A percentile compares a stretch with the other conserved stretches of the same genome.
Conservation (phyloP, 495 filamentous ascomycete genomes). For the Acidiella bohemica region DNA sequence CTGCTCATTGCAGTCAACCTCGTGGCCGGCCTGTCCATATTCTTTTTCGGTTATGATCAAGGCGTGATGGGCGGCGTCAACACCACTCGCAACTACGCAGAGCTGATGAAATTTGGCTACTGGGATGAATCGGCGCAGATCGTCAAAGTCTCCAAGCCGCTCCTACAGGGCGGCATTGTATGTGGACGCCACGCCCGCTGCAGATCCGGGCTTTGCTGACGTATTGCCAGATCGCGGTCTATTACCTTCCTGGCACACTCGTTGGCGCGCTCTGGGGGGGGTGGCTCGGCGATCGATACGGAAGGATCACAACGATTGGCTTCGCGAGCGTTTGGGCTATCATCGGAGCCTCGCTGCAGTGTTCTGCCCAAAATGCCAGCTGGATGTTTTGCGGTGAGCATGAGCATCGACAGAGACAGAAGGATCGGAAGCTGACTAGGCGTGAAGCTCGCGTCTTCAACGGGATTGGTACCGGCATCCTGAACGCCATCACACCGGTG, state of each 20-base stretch:
- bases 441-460: slow-evolving; percentile 46
- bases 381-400: slow-evolving; percentile 42
- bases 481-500: slow-evolving; percentile 59
- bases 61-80: slow-evolving; percentile 61
- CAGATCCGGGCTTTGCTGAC: not conserved
- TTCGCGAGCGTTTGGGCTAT: slow-evolving; percentile 24
- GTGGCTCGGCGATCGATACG: slow-evolving; percentile 50
- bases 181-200: not conserved
- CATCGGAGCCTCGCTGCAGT: slow-evolving; percentile 53
- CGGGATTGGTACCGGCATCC: slow-evolving; percentile 58
- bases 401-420: not conserved
- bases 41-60: slow-evolving; percentile 37
- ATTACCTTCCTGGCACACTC: slow-evolving; percentile 57
- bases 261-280: slow-evolving; percentile 51
- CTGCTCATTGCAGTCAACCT: slow-evolving; percentile 54
- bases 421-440: not conserved
- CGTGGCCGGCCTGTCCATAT: slow-evolving; percentile 46
- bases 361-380: slow-evolving; percentile 52
- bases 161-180: slow-evolving; percentile 58
- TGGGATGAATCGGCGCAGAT: slow-evolving; percentile 35
- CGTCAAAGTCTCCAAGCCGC: slow-evolving; percentile 41
- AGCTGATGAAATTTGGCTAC: slow-evolving; percentile 53
- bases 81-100: slow-evolving; percentile 48
- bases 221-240: slow-evolving; percentile 35
- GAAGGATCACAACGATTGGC: slow-evolving; percentile 53